Conservation (phyloP, 202 grass and related monocot genomes). For the Cymbopogon flexuosus region DNA sequence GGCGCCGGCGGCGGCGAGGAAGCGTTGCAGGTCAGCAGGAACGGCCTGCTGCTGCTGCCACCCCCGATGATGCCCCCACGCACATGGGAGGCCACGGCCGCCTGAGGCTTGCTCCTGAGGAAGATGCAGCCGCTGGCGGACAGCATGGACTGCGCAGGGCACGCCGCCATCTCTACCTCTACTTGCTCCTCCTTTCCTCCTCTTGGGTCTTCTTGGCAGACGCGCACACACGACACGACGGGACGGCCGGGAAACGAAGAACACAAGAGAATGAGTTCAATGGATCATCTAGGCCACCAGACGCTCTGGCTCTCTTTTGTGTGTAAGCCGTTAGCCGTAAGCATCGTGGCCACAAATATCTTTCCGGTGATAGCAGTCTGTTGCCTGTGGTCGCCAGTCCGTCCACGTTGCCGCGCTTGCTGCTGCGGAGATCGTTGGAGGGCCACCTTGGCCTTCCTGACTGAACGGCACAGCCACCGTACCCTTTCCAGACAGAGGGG, state of each 20-base stretch:
- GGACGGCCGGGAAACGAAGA: neutral
- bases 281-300: neutral
- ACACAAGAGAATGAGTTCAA: neutral
- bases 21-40: slow-evolving; percentile 43
- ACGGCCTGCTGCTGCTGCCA: slow-evolving; percentile 27
- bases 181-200: slow-evolving; percentile 11
- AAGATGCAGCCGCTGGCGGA: slow-evolving; percentile 60
- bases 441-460: neutral
- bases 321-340: neutral
- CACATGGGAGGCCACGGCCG: neutral
- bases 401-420: slow-evolving; percentile 29
- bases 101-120: slow-evolving; percentile 44
- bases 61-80: slow-evolving; percentile 1
- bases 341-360: neutral
- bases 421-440: neutral
- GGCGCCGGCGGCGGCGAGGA: slow-evolving; percentile 24
- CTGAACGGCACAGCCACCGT: neutral
- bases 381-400: slow-evolving; percentile 2
- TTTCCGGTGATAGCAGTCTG: neutral
- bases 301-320: neutral
- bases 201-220: neutral
- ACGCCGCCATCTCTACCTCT: slow-evolving; percentile 56
- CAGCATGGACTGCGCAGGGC: slow-evolving; percentile 64
- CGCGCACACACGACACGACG: neutral
- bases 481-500: neutral